Evolutionary conservation across 2,329 filamentous ascomycete species (phyloP).

Genomic region (Neofusicoccum kwambonambiense): DNA sequence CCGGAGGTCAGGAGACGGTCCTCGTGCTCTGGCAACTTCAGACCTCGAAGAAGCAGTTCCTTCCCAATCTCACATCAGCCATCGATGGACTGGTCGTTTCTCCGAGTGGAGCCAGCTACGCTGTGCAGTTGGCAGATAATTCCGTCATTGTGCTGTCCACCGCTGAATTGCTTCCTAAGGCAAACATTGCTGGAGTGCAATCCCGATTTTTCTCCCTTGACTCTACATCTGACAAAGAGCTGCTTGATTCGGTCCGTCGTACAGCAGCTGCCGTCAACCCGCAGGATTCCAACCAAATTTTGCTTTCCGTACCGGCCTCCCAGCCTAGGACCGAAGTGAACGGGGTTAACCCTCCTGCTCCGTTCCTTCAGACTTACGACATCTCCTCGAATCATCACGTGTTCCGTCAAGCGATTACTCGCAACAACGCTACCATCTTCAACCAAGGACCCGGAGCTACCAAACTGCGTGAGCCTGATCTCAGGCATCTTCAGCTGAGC

Average conservation of each 20-base stretch:
- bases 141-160: constrained; percentile 89
- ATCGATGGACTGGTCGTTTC: constrained; percentile 86
- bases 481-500: constrained; percentile 73
- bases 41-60: constrained; percentile 74
- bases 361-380: constrained; percentile 82
- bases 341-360: constrained; percentile 44
- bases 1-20: constrained; percentile 85
- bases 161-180: constrained; percentile 78
- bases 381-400: constrained; percentile 74
- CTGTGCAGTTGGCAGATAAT: constrained; percentile 84
- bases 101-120: constrained; percentile 74
- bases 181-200: constrained; percentile 83
- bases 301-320: constrained; percentile 53
- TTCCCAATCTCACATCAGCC: constrained; percentile 85
- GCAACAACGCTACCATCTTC: constrained; percentile 81
- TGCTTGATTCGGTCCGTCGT: constrained; percentile 26
- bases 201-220: constrained; percentile 25
- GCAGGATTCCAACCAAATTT: constrained; percentile 38
- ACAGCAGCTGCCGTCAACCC: constrained; percentile 44
- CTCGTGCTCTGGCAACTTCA: constrained; percentile 92
- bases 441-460: constrained; percentile 56
- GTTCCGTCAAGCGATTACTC: constrained; percentile 81
- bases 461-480: constrained; percentile 72
- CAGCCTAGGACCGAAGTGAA: constrained; percentile 38
- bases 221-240: not conserved